These are phyloP conservation scores for Russula abietina DNA, from an alignment of 768 basidiomycete genomes.

Conservation along the genomic window DNA sequence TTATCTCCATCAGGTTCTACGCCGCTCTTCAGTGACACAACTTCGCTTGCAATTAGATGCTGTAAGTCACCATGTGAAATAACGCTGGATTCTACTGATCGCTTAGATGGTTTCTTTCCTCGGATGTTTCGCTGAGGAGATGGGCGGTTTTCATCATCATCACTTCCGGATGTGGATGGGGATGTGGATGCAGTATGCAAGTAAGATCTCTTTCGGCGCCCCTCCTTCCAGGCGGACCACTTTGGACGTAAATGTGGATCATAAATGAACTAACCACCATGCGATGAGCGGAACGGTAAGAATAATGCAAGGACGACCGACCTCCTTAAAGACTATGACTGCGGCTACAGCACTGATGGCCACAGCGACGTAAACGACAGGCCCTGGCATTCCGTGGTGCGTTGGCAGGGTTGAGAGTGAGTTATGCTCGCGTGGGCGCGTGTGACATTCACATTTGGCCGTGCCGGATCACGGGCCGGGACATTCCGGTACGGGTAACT, in stretches of 20 bases:
- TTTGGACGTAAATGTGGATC: conserved; percentile 24
- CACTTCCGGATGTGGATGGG: conserved; percentile 1
- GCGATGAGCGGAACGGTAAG: not conserved
- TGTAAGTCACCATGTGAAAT: conserved; percentile 19
- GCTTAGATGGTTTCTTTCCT: not conserved
- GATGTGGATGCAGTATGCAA: conserved; percentile 3
- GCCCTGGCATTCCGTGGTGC: conserved; percentile 19
- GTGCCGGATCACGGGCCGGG: not conserved
- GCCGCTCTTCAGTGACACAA: conserved; percentile 10
- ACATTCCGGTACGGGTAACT: not conserved
- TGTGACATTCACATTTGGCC: not conserved
- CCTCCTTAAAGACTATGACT: conserved; percentile 22
- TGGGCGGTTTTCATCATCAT: not conserved
- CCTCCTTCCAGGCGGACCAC: conserved; percentile 17
- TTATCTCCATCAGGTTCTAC: conserved; percentile 10
- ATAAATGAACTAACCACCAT: conserved; percentile 17
- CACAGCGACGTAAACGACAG: conserved; percentile 22
- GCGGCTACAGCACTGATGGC: conserved; percentile 20
- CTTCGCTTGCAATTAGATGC: conserved; percentile 18
- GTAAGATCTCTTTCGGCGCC: conserved; percentile 10
- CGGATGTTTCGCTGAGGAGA: not conserved
- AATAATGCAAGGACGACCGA: not conserved
- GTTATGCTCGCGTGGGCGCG: not conserved
- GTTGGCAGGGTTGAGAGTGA: not conserved
- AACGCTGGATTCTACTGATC: conserved; percentile 1